These are phyloP conservation scores for Globisporangium yorkense DNA, from an alignment of 352 stramenopile species.

Conservation along the genomic window DNA sequence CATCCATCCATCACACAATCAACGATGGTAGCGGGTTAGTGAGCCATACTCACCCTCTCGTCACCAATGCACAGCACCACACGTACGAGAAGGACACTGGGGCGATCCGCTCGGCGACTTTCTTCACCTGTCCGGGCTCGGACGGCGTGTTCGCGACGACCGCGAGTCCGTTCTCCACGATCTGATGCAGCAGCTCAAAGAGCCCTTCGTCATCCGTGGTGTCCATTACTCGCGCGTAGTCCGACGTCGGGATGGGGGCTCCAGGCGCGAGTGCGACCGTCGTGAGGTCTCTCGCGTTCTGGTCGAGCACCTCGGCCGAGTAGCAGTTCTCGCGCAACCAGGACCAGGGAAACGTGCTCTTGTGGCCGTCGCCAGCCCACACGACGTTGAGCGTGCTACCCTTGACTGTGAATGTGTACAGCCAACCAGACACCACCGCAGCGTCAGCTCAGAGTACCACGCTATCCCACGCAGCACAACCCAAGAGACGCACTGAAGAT, in stretches of 20 bases:
- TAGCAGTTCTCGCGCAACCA: conserved; percentile 83
- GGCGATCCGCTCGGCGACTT: conserved; percentile 68
- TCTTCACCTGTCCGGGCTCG: conserved; percentile 51
- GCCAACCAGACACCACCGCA: not conserved
- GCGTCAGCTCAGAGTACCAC: not conserved
- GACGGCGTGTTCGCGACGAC: conserved; percentile 75
- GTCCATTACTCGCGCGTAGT: conserved; percentile 65
- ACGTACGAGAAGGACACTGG: conserved; percentile 73
- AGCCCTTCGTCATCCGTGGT: conserved; percentile 50
- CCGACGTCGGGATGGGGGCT: conserved; percentile 40
- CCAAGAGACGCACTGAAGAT: conserved; percentile 44
- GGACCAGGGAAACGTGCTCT: conserved; percentile 58
- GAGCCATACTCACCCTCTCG: not conserved
- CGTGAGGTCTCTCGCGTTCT: conserved; percentile 36
- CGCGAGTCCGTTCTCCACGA: conserved; percentile 63
- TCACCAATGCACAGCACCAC: not conserved
- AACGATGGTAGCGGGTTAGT: not conserved
- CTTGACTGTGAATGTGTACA: conserved; percentile 34
- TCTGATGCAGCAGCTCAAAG: conserved; percentile 56
- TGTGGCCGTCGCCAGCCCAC: conserved; percentile 55
- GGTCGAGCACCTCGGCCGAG: conserved; percentile 41
- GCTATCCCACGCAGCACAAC: not conserved
- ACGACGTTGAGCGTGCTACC: conserved; percentile 62
- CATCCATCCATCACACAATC: not conserved
- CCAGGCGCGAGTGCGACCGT: conserved; percentile 41